Evolutionary conservation across 23 red algal species (phyloP), one percentile per base, ranked within the genome.

Genomic region (Chondrus crispus): DNA sequence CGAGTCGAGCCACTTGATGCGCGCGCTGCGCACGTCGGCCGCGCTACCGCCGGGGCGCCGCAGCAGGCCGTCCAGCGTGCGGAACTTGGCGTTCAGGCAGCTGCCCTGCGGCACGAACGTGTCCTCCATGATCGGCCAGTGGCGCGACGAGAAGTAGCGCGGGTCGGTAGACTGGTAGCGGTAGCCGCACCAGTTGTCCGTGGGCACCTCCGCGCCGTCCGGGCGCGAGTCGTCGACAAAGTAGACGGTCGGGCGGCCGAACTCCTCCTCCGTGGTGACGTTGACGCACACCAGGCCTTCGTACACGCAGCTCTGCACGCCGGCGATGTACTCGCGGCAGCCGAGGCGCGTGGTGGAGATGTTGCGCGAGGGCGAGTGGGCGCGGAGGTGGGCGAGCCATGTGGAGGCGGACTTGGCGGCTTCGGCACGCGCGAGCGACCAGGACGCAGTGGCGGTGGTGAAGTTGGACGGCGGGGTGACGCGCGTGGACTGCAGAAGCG

Each of bases 231-330:
- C 85, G 53, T 60, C 53, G 35, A 86, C 55, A 68, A 86, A 86
- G 82, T 86, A 86, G 4, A 86, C 44, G 58, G 50, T 5, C 37
- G 82, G 82, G 9, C 82, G 26, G 28, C 62, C 82, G n/a, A 32
- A 63, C 40, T 4, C 35, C 29, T 9, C 55, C 42, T 37, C 32
- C 8, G 22, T n/a, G 1, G 71, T 57, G 5, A 75, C 69, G 48
- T 89, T 89, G 14, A 89, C 49, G 47, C 85, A 89, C 12, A 69
- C 45, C 53, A 89, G 45, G 22, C 85, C 85, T 40, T 89, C 69
- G 50, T 54, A 89, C 18, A 79, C 85, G 50, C 85, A 89, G 10
- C 48, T 75, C 28, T 89, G 85, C 18, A 69, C 85, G 26, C 85
- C 85, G 10, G 85, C 85, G 9, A 76, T 46, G 18, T 62, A 75